Conservation (phyloP, 73 alveolate species). For the Tetrahymena malaccensis region DNA sequence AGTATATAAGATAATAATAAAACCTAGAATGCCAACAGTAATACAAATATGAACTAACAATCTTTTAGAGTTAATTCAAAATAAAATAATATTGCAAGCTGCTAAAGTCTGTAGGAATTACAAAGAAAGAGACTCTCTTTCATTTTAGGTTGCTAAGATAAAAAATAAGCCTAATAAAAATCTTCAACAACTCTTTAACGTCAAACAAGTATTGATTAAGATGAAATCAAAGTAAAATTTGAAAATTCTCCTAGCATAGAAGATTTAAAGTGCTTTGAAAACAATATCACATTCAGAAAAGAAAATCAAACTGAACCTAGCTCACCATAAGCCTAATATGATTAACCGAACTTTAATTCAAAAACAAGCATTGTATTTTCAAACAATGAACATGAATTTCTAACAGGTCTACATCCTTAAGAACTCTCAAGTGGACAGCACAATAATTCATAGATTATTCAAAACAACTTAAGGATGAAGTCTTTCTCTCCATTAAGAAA, state of each 20-base stretch:
- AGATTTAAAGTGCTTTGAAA: background rate
- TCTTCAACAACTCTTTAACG: background rate
- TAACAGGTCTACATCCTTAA: background rate
- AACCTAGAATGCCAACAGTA: background rate
- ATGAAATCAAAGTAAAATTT: background rate
- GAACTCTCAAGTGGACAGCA: background rate
- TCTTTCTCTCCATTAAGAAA: background rate
- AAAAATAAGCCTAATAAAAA: background rate
- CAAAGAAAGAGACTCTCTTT: background rate
- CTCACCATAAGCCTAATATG: background rate
- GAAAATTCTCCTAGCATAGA: background rate
- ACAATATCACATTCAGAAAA: background rate
- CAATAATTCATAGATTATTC: background rate
- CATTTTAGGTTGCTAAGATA: background rate
- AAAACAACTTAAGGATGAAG: background rate
- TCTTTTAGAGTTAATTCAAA: background rate
- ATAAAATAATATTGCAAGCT: background rate
- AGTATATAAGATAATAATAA: background rate
- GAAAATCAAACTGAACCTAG: background rate
- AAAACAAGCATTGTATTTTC: background rate
- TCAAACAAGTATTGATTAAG: background rate
- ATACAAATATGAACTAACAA: background rate
- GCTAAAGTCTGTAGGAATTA: background rate
- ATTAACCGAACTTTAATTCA: background rate
- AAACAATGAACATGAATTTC: background rate